Evolutionary conservation across 352 stramenopile genomes (phyloP).

Genomic region (Globisporangium lucens): DNA sequence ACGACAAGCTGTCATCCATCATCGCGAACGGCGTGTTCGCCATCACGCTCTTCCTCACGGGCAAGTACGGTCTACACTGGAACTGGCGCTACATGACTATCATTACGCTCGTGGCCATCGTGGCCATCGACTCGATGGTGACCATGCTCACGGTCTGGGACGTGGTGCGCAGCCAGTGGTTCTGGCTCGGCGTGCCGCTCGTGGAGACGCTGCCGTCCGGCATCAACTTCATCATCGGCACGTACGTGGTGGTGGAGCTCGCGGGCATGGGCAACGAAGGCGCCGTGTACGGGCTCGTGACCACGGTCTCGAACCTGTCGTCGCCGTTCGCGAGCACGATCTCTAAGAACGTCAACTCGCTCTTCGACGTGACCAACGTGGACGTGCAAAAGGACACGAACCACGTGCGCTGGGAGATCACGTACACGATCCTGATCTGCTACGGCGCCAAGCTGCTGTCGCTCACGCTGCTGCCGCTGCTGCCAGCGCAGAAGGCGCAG

Average conservation of each 20-base stretch:
- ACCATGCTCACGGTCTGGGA: constrained; percentile 1
- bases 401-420: constrained; percentile 32
- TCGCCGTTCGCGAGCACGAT: constrained; percentile 1
- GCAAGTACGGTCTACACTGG: not conserved
- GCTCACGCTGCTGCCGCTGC: constrained; percentile 27
- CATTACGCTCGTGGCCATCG: not conserved
- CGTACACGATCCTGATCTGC: constrained; percentile 35
- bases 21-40: constrained; percentile 22
- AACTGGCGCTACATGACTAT: not conserved
- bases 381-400: constrained; percentile 31
- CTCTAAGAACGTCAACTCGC: constrained; percentile 28
- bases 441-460: constrained; percentile 28
- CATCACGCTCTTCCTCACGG: constrained; percentile 7
- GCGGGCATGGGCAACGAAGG: no score
- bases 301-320: no score
- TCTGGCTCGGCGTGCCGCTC: no score
- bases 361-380: constrained; percentile 9
- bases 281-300: no score
- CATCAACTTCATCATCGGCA: no score
- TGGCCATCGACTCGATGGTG: constrained; percentile 10
- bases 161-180: no score
- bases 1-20: constrained; percentile 12
- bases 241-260: no score
- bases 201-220: no score
- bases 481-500: not conserved